Conservation (phyloP, 768 basidiomycete species). For the Amanita polypyramis region DNA sequence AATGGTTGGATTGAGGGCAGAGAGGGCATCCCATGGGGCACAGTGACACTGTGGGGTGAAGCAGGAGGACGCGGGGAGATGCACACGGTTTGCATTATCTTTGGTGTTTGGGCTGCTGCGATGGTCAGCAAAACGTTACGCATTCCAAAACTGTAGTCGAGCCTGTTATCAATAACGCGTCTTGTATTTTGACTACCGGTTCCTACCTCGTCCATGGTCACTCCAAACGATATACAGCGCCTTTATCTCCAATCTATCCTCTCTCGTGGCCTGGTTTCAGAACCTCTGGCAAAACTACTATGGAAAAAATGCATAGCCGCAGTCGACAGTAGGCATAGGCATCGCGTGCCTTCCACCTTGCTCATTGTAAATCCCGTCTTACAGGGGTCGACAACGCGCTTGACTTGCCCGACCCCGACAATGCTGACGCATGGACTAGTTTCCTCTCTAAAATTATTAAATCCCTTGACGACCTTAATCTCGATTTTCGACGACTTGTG, state of each 20-base stretch:
- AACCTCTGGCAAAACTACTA: constrained; percentile 49
- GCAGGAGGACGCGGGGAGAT: constrained; percentile 73
- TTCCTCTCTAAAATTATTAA: constrained; percentile 54
- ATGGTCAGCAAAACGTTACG: constrained; percentile 98
- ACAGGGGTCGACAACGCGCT: constrained; percentile 45
- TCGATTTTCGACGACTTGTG: constrained; percentile 54
- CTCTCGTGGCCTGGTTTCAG: constrained; percentile 60
- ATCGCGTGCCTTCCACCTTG: background rate
- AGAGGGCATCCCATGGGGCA: constrained; percentile 65
- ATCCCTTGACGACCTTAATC: constrained; percentile 55
- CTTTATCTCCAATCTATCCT: constrained; percentile 75
- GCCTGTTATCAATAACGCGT: constrained; percentile 14
- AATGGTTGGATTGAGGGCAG: constrained; percentile 79
- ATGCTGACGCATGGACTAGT: constrained; percentile 40
- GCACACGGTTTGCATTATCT: constrained; percentile 70
- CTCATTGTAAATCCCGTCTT: constrained; percentile 7
- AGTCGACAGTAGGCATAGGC: constrained; percentile 48
- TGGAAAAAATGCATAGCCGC: constrained; percentile 61
- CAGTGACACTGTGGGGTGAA: constrained; percentile 62
- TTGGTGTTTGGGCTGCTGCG: constrained; percentile 81
- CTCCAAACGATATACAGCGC: constrained; percentile 55
- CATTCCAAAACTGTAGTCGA: constrained; percentile 58
- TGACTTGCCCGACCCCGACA: constrained; percentile 30
- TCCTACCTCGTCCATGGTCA: constrained; percentile 29
- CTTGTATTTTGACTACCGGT: constrained; percentile 9